Evolutionary conservation across 2,329 filamentous ascomycete genomes (phyloP), one percentile per base, ranked within the genome.

Genomic region (Tolypocladium tundrense): DNA sequence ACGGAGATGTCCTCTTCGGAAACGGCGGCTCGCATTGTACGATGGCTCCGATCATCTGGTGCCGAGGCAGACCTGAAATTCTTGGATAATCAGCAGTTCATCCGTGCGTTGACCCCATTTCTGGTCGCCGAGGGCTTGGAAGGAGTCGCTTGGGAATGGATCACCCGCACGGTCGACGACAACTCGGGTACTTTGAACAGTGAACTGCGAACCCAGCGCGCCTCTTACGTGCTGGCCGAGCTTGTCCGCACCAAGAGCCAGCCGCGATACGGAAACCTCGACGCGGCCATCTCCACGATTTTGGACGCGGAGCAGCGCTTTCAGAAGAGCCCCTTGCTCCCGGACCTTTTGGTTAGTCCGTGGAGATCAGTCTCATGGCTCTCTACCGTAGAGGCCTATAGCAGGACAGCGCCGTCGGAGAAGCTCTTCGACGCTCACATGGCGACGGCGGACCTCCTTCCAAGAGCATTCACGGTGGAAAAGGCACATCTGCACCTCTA

Each of bases 31-130:
- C 75, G 75, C 19, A 78, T 84, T 0, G 63, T 83, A 2, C 71
- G 75, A 57, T 85, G 82, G 82, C 75, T 85, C 37, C 75, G 75
- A 1, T 72, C 79, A 0, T 79, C 78, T 1, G 79, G 80, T 2
- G 65, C 73, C 2, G 78, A 82, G 60, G 69, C 72, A 0, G 66
- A 73, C 42, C 67, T 83, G 14, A 65, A 67, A 1, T 84, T 84
- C 56, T 66, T 82, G 6, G 63, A 69, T 21, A 64, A 77, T 52
- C 58, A 67, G 40, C 60, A 63, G n/a, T 71, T 78, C 39, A 65
- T 80, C 57, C 63, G 67, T 6, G 61, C 68, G 4, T 67, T 85
- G 3, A 63, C 77, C 8, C 74, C 74, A 1, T 83, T 84, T 64
- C 68, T 85, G 58, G 72, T 81, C 6, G 77, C 77, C 9, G 81